Evolutionary conservation across 768 basidiomycete genomes (phyloP), one percentile per base, ranked within the genome.

Genomic region (Mycena amicta): DNA sequence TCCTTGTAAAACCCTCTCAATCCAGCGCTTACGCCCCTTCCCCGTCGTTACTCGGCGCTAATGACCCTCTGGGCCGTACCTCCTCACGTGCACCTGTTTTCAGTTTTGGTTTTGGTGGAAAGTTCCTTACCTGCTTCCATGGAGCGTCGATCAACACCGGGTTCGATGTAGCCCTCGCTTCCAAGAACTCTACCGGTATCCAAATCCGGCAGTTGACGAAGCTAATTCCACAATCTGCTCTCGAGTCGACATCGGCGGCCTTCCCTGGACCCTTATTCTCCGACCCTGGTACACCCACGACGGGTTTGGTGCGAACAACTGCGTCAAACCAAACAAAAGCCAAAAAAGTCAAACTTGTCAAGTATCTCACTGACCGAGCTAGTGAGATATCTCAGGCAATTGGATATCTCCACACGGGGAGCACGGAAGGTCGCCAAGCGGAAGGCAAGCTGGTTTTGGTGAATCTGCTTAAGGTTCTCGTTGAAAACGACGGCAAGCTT

Each of bases 51-150:
- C 68, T 93, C 45, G 92, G 91, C 26, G 82, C 87, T 5, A 92
- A 94, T 65, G 92, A 94, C 69, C 90, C 91, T 4, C 74, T 94
- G 2, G 86, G 88, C 27, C 83, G 92, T 43, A 86, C 88, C 4
- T 78, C 86, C 2, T 83, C 83, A 54, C 84, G 85, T 33, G 84
- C 87, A 8, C 95, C 95, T 0, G 78, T 97, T 27, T 77, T 95
- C 53, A 89, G 86, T 60, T 97, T 98, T 66, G 96, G 96, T 0
- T 95, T 95, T 66, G 94, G 94, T n/a, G 95, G 95, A 12, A 90
- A 89, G 67, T 66, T 98, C 56, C 82, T 95, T 8, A 88, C 92
- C 6, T 95, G 92, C 71, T 97, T 96, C 77, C 93, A 92, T 64
- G 83, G 84, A 28, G 80, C 82, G 13, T 82, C 84, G 16, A 71